Evolutionary conservation across 1,284 basidiomycete genomes (phyloP), one percentile per base, ranked within the genome.

Genomic region (Pseudozyma sp.): DNA sequence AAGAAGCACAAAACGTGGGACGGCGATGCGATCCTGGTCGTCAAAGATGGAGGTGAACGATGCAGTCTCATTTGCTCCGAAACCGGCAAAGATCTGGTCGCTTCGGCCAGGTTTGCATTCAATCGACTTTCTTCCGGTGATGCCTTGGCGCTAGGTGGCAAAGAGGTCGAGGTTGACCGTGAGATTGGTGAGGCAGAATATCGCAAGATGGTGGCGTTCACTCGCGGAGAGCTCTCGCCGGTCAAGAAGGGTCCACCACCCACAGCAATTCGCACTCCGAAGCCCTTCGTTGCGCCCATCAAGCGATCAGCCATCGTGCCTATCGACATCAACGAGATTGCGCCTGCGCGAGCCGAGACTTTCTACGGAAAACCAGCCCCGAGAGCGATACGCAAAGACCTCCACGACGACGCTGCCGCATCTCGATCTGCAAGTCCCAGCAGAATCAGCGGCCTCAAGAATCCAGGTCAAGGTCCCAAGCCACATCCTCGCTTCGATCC

Each of bases 1-100:
- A 91, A 89, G 85, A 95, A 94, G 86, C 90, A 94, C 83, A 93
- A 93, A 85, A 93, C 91, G 1, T 95, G 93, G 93, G 93, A 95
- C 76, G 92, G 81, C 8, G 86, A 86, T 61, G 85, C 80, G 0
- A 65, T 86, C 10, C 78, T 85, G 34, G 67, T 81, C 39, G 64
- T 82, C 38, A 70, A 81, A 36, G 54, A 61, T 14, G 63, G 47
- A 8, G 76, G 76, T 12, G 62, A 66, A 13, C 67, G 70, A 3
- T 78, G 78, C 58, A 70, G 57, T 14, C 69, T 83, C 38, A 62
- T 77, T 19, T 78, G 74, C 50, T 56, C 72, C 31, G 74, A 83
- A 43, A 76, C 70, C 12, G 77, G 77, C 56, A 79, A 73, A 31
- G 64, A 79, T 59, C 73, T 70, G 36, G 71, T 71, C 31, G 36